Base-by-base conservation (phyloP, 352 stramenopile species). In the Phytopythium helicoides region DNA sequence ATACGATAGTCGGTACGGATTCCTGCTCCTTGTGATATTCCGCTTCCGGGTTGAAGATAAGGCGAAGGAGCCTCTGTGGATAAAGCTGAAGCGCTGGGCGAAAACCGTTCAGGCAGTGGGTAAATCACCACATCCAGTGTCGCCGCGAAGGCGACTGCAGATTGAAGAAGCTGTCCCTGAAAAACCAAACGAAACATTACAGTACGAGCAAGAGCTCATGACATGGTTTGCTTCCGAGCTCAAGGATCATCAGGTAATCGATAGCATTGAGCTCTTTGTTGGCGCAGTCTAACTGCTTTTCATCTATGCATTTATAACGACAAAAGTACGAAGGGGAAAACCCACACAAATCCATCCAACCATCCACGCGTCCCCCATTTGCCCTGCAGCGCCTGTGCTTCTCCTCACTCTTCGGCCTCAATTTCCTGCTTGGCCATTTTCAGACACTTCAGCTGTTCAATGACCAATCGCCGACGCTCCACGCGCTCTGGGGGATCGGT, bases 1-100 rank as follows among this genome's bases (percentile, higher is more conserved):
- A 54, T 79, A 88, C 54, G 54, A 86, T 48, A 80, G 71, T 51
- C 70, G 71, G 21, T 68, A 81, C 34, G 72, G 65, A 11, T 84
- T 78, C 31, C 22, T 84, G 34, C 66, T 81, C n/a, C 76, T 75
- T 19, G 66, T 81, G 38, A 76, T 56, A 19, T 79, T 86, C 54
- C 68, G 67, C 34, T 81, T 81, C 41, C 71, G 69, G 15, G 44
- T 68, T 3, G 57, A 47, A 41, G 59, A 68, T 38, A 56, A 35
- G 3, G n/a, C 1, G n/a, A 14, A 16, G 40, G 18, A 6, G 23
- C 47, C 45, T 1, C 8, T 51, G 1, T 39, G 25, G 45, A 12
- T 9, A 9, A 40, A 9, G 9, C n/a, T 51, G 16, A 51, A 38
- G 31, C 28, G 9, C n/a, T 40, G 26, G 45, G 18, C n/a, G 10